Percentiles rank a stretch among this genome's conserved stretches.
phyloP scores from a whole-genome alignment of 352 stramenopile genomes.

The Peronospora belbahrii region DNA sequence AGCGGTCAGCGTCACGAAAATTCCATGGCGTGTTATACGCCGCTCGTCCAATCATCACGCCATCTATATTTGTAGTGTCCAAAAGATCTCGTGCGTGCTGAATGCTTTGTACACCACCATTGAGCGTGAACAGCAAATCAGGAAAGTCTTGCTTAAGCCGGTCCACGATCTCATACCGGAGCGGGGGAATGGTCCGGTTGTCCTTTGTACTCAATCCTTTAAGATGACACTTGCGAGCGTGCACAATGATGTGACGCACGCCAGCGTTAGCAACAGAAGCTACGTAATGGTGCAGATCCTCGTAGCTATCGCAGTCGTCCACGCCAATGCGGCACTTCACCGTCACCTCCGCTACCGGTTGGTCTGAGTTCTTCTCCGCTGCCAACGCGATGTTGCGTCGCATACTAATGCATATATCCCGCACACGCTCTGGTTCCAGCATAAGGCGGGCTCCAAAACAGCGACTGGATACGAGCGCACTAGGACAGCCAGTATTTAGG shows the following conservation, averaged over 20 bases:
- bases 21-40: constrained; percentile 88
- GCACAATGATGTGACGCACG: constrained; percentile 95
- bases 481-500: constrained; percentile 95
- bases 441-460: constrained; percentile 98
- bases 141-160: constrained; percentile 93
- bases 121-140: constrained; percentile 95
- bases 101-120: constrained; percentile 93
- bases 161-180: constrained; percentile 94
- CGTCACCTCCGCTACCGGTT: constrained; percentile 65
- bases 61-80: constrained; percentile 62
- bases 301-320: constrained; percentile 90
- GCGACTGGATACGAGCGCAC: constrained; percentile 57
- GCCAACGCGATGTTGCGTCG: constrained; percentile 25
- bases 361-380: constrained; percentile 19
- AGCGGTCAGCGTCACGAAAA: constrained; percentile 75
- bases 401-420: constrained; percentile 89
- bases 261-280: constrained; percentile 80
- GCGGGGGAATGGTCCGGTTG: constrained; percentile 95
- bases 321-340: constrained; percentile 99
- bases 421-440: constrained; percentile 92
- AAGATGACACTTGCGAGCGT: constrained; percentile 96
- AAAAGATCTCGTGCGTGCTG: constrained; percentile 87
- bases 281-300: constrained; percentile 91
- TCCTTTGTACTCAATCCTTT: constrained; percentile 93
- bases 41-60: constrained; percentile 87